Evolutionary conservation across 371 early-diverging fungal genomes (phyloP).

Genomic region (Thermomucor indicae-seudaticae): DNA sequence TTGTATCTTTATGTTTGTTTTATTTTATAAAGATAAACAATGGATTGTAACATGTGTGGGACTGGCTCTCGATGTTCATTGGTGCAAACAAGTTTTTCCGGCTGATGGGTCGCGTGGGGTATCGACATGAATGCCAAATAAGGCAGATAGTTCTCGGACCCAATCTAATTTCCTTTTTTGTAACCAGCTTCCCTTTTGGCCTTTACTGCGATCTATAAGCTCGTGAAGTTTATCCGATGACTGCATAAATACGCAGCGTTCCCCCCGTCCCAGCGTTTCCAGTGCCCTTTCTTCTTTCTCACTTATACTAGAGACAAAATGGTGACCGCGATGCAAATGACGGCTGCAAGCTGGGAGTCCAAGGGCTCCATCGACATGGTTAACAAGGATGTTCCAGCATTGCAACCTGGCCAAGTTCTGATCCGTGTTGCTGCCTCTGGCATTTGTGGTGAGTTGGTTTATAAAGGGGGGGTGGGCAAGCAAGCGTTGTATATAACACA

Average conservation of each 20-base stretch:
- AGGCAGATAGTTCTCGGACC: too few relatives aligned
- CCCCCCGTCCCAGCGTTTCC: neutral
- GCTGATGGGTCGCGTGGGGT: too few relatives aligned
- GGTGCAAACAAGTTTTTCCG: too few relatives aligned
- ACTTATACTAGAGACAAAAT: neutral
- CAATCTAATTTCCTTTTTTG: neutral
- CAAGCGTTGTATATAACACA: neutral
- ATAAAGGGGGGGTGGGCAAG: neutral
- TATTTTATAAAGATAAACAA: too few relatives aligned
- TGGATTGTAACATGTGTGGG: too few relatives aligned
- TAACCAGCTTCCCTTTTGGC: neutral
- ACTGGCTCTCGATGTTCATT: too few relatives aligned
- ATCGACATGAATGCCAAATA: too few relatives aligned
- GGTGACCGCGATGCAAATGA: constrained; percentile 22
- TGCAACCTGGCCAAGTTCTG: constrained; percentile 44
- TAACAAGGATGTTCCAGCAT: constrained; percentile 26
- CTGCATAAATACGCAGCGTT: neutral
- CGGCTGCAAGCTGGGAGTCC: constrained; percentile 49
- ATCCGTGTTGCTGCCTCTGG: constrained; percentile 55
- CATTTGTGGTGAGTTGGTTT: constrained; percentile 39
- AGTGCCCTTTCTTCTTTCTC: neutral
- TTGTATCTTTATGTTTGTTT: too few relatives aligned
- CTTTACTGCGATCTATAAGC: neutral
- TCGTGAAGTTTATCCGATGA: neutral
- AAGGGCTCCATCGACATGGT: constrained; percentile 43